Conservation (phyloP, 1,284 basidiomycete genomes). For the Rhizopogon parksii region DNA sequence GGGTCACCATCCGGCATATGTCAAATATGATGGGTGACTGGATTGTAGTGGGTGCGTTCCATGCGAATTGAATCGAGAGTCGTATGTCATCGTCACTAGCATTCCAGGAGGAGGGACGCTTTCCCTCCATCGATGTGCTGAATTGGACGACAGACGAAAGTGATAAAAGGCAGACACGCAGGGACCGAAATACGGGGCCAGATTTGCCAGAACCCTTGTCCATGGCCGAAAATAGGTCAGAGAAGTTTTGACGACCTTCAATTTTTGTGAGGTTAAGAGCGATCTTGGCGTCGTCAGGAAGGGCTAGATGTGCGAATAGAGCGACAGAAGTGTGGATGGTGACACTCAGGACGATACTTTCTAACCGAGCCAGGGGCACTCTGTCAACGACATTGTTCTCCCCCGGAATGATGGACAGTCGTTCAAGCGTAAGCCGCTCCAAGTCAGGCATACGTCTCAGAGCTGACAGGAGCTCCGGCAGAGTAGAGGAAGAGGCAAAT, state of each 20-base stretch:
- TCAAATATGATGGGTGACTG: too few relatives aligned
- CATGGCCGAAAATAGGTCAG: too few relatives aligned
- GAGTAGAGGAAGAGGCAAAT: constrained; percentile 7
- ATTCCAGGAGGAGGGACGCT: too few relatives aligned
- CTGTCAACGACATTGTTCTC: constrained; percentile 3
- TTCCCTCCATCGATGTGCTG: too few relatives aligned
- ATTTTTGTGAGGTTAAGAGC: constrained; percentile 11
- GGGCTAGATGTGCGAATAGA: constrained; percentile 14
- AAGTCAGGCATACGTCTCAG: constrained; percentile 26
- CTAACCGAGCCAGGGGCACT: constrained; percentile 12
- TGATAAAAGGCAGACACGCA: too few relatives aligned
- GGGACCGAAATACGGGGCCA: too few relatives aligned
- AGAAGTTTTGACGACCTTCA: neutral
- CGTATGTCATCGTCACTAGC: too few relatives aligned
- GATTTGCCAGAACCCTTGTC: too few relatives aligned
- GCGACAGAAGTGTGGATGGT: constrained; percentile 12
- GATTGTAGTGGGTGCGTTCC: too few relatives aligned
- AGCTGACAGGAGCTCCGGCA: constrained; percentile 20
- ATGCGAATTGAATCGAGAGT: too few relatives aligned
- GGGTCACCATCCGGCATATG: too few relatives aligned
- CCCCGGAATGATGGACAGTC: constrained; percentile 18
- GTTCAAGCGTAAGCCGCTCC: constrained; percentile 24
- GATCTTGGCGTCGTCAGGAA: constrained; percentile 13
- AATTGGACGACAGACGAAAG: too few relatives aligned
- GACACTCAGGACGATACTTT: constrained; percentile 15